Conservation (phyloP, 805 yeast genomes). For the Ogataea siamensis region DNA sequence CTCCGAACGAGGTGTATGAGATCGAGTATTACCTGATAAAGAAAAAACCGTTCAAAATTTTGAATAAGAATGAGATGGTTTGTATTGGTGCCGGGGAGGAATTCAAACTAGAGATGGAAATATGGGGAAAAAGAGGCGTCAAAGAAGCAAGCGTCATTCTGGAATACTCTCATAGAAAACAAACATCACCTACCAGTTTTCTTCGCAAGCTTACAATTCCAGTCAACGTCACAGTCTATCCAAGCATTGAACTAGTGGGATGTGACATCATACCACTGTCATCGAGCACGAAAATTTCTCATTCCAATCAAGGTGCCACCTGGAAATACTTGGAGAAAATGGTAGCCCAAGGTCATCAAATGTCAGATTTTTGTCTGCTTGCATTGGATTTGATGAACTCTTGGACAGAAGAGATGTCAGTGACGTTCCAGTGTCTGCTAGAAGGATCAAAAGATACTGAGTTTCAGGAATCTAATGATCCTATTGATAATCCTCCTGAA, state of each 20-base stretch:
- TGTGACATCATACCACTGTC: conserved; percentile 69
- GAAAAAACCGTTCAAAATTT: conserved; percentile 54
- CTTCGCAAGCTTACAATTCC: conserved; percentile 66
- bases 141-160: conserved; percentile 60
- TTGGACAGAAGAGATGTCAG: conserved; percentile 59
- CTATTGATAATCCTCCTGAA: conserved; percentile 15
- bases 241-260: conserved; percentile 71
- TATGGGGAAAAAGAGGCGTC: conserved; percentile 73
- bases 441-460: conserved; percentile 22
- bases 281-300: conserved; percentile 30
- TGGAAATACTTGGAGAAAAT: conserved; percentile 35
- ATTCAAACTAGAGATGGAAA: conserved; percentile 51
- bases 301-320: conserved; percentile 25
- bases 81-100: conserved; percentile 38
- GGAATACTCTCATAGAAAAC: conserved; percentile 54
- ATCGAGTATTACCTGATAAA: conserved; percentile 65
- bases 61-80: conserved; percentile 44
- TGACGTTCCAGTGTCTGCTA: conserved; percentile 28
- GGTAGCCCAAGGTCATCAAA: conserved; percentile 31
- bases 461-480: conserved; percentile 26
- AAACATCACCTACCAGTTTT: conserved; percentile 28
- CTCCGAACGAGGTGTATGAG: conserved; percentile 68
- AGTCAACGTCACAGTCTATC: conserved; percentile 63
- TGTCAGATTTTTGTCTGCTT: conserved; percentile 58
- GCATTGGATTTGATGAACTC: conserved; percentile 78